Evolutionary conservation across 2,329 filamentous ascomycete species (phyloP).

Genomic region (Penicillium concentricum): DNA sequence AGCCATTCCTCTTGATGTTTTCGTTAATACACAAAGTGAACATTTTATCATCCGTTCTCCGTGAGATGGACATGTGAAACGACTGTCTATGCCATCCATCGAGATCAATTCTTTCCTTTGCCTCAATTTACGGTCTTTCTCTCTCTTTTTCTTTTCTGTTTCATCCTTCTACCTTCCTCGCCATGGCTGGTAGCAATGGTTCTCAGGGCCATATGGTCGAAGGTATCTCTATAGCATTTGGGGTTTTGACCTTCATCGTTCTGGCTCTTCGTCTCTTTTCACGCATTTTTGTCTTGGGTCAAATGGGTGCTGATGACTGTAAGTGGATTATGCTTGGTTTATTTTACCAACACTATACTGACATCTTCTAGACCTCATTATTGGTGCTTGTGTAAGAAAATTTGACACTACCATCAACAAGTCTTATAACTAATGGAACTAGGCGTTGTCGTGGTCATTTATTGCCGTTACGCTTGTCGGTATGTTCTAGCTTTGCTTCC

Average conservation of each 20-base stretch:
- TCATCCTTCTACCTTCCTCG: slow-evolving; percentile 10
- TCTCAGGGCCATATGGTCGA: slow-evolving; percentile 36
- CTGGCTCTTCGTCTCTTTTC: slow-evolving; percentile 41
- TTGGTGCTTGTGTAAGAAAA: slow-evolving; percentile 30
- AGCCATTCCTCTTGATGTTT: not conserved
- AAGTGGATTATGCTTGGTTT: slow-evolving; percentile 5
- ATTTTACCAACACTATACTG: not conserved
- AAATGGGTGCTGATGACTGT: slow-evolving; percentile 34
- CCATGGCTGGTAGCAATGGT: slow-evolving; percentile 19
- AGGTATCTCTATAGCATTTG: slow-evolving; percentile 40
- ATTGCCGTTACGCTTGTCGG: slow-evolving; percentile 36
- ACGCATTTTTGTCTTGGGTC: slow-evolving; percentile 38
- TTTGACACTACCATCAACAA: not conserved
- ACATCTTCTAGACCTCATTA: slow-evolving; percentile 28
- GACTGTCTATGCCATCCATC: not conserved
- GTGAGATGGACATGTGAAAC: slow-evolving; percentile 1
- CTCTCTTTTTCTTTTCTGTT: not conserved
- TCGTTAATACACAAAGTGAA: not conserved
- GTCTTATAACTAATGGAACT: slow-evolving; percentile 1
- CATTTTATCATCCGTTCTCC: not conserved
- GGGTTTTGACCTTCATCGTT: slow-evolving; percentile 39
- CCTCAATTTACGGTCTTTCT: not conserved
- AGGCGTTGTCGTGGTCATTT: slow-evolving; percentile 38
- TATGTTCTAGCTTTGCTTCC: slow-evolving; percentile 14
- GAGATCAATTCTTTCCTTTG: not conserved